Base-by-base conservation (phyloP, 129 eudicot genomes). In the Pulicaria dysenterica region DNA sequence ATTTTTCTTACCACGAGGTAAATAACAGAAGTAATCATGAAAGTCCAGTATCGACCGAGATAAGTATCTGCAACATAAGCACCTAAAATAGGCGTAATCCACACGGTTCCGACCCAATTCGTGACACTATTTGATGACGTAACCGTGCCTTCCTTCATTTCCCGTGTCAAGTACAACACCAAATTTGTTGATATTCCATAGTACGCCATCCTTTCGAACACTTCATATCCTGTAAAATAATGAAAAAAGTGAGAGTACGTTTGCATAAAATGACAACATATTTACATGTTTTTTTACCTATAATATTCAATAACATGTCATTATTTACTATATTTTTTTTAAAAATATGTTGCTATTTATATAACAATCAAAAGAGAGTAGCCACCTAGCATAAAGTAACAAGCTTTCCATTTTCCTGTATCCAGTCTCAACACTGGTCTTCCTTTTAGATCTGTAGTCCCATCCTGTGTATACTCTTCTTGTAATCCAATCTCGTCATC, bases 341-440 rank as follows among this genome's bases (percentile, higher is more conserved):
- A 60, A 38, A 56, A 36, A 1, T 37, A 58, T 24, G 31, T 24
- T 24, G 31, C 31, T 24, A 24, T 24, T 24, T 1, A 1, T 36
- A 58, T 24, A 19, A 37, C 13, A 37, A 11, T 37, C 6, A 0
- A 17, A 19, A 14, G 8, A 49, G 7, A 40, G n/a, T n/a, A n/a
- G 75, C 77, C 64, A 85, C 97, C 96, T n/a, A 91, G 81, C 71
- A 91, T 84, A 75, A 82, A 91, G 60, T 70, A 83, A 65, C 90
- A 85, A 83, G 97, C 92, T 80, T 73, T 88, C 97, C 97, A 91
- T 80, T 68, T 81, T 72, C 97, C 95, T 3, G 95, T 91, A 9
- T 46, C 49, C 3, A 78, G 69, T 80, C 91, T 75, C 0, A 82
- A 67, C 40, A 91, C 83, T 4, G 92, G 92, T 7, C 70, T 75